Percentiles rank a stretch among this genome's conserved stretches.
Evolutionary conservation across 169 alveolate genomes (phyloP).

Genomic region (Fabrea salina): DNA sequence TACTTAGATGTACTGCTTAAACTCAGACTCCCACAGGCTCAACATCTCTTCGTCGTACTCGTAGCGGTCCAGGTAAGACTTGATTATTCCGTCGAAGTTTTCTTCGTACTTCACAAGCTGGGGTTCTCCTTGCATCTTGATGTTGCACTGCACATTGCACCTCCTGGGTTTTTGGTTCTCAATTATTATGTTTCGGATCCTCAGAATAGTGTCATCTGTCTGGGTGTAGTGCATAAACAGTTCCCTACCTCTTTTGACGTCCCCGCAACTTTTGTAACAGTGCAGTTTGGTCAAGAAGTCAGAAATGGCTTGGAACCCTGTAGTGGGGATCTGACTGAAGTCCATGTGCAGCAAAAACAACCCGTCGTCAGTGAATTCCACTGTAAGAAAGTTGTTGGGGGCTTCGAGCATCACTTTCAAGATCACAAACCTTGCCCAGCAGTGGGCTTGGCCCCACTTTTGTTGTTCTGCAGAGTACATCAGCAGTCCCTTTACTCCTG

Average conservation of each 20-base stretch:
- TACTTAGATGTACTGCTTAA: not conserved
- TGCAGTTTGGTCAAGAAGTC: conserved; percentile 46
- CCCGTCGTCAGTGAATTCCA: conserved; percentile 45
- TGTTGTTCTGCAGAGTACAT: conserved; percentile 50
- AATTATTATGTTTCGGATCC: conserved; percentile 55
- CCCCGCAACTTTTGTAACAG: conserved; percentile 66
- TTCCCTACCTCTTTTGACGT: conserved; percentile 50
- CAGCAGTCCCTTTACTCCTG: conserved; percentile 62
- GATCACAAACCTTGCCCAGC: conserved; percentile 61
- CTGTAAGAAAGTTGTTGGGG: conserved; percentile 37
- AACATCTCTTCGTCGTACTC: conserved; percentile 17
- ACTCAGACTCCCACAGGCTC: conserved; percentile 25
- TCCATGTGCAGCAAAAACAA: conserved; percentile 23
- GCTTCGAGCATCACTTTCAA: conserved; percentile 51
- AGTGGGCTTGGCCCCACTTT: conserved; percentile 80
- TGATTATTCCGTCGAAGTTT: conserved; percentile 62
- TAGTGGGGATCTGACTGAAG: conserved; percentile 20
- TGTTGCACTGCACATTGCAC: conserved; percentile 53
- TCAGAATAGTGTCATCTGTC: conserved; percentile 53
- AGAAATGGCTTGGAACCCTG: conserved; percentile 12
- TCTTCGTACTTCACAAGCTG: conserved; percentile 52
- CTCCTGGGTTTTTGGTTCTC: conserved; percentile 63
- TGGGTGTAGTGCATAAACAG: conserved; percentile 52
- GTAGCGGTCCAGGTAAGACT: conserved; percentile 38
- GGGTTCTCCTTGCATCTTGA: conserved; percentile 40